Evolutionary conservation across 1,284 basidiomycete species (phyloP).

Genomic region (Naganishia sp.): DNA sequence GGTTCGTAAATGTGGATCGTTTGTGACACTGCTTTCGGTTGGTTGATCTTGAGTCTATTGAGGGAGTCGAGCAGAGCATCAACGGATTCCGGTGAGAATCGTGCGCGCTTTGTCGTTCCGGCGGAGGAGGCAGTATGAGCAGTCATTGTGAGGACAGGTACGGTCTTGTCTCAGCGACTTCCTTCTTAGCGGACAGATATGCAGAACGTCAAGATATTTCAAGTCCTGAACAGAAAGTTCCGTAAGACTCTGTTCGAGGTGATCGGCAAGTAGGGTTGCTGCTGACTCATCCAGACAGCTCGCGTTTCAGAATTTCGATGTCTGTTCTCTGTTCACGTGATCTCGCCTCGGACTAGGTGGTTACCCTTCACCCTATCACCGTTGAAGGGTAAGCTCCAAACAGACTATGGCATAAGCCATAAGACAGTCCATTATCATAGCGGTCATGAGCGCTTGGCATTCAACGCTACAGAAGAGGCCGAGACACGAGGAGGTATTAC

Average conservation of each 20-base stretch:
- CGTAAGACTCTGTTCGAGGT: background rate
- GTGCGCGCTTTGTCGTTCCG: slow-evolving; percentile 4
- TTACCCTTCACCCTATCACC: background rate
- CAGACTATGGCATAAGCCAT: background rate
- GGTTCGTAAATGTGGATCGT: slow-evolving; percentile 22
- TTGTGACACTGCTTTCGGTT: slow-evolving; percentile 30
- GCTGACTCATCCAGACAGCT: slow-evolving; percentile 4
- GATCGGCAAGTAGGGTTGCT: background rate
- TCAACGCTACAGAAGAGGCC: background rate
- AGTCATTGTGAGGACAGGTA: slow-evolving; percentile 2
- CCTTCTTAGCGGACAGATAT: too few relatives aligned
- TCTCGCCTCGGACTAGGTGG: background rate
- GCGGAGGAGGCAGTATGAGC: background rate
- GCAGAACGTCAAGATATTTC: too few relatives aligned
- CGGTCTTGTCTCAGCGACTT: background rate
- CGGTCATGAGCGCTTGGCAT: background rate
- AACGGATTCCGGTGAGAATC: slow-evolving; percentile 31
- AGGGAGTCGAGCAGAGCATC: slow-evolving; percentile 25
- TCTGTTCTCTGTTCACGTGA: background rate
- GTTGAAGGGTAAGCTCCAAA: background rate
- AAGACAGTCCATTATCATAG: slow-evolving; percentile 4
- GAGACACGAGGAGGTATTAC: background rate
- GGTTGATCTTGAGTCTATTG: slow-evolving; percentile 25
- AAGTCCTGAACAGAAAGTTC: too few relatives aligned
- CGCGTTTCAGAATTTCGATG: slow-evolving; percentile 7